Evolutionary conservation across 768 basidiomycete species (phyloP).

Genomic region (Xerocomellus intermedius): DNA sequence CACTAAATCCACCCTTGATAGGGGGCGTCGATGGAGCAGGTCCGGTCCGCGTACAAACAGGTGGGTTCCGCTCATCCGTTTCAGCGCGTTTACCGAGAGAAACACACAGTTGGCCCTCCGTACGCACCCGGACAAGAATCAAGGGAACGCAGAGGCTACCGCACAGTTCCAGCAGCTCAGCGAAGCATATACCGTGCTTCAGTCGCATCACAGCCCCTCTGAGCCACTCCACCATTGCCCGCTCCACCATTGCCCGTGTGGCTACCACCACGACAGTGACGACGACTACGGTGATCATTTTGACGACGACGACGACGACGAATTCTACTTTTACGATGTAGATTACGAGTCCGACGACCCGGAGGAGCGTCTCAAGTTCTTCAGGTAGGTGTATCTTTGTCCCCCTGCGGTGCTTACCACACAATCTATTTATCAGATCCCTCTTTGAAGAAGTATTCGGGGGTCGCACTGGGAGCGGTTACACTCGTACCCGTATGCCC

Average conservation of each 20-base stretch:
- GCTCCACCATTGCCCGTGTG: constrained; percentile 12
- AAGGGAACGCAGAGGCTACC: constrained; percentile 61
- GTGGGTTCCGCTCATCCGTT: constrained; percentile 33
- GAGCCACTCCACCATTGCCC: constrained; percentile 20
- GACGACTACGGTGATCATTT: constrained; percentile 34
- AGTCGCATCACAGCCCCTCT: constrained; percentile 47
- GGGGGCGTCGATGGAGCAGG: constrained; percentile 61
- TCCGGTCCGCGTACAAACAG: constrained; percentile 70
- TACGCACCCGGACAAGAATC: constrained; percentile 80
- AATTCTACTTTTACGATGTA: constrained; percentile 30
- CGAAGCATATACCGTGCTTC: constrained; percentile 63
- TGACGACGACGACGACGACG: constrained; percentile 29
- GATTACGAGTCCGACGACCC: constrained; percentile 35
- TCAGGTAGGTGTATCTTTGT: constrained; percentile 37
- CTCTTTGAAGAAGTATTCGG: constrained; percentile 47
- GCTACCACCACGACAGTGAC: constrained; percentile 34
- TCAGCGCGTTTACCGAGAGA: neutral
- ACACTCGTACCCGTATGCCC: constrained; percentile 29
- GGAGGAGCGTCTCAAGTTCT: constrained; percentile 41
- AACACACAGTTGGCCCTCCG: constrained; percentile 52
- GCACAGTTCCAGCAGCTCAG: constrained; percentile 66
- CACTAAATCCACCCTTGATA: constrained; percentile 30
- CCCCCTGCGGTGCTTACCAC: constrained; percentile 4
- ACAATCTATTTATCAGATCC: constrained; percentile 34
- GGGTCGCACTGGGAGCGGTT: constrained; percentile 33